phyloP scores from a whole-genome alignment of 805 yeast genomes.

The Hanseniaspora guilliermondii region DNA sequence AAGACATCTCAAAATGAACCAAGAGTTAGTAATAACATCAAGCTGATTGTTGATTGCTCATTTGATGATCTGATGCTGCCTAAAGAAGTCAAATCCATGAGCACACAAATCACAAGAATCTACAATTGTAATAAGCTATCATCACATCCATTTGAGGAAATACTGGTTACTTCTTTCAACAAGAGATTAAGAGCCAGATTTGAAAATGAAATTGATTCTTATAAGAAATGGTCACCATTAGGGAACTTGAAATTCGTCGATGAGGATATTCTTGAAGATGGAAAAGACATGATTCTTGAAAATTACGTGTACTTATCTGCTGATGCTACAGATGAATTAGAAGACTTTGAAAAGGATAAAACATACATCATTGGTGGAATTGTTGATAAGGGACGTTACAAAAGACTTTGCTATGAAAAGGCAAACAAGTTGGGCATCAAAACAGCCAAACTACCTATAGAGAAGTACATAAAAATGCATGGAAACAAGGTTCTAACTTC shows the following conservation, averaged over 20 bases:
- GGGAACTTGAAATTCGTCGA: slow-evolving; percentile 42
- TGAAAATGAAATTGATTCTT: slow-evolving; percentile 43
- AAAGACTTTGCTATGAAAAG: slow-evolving; percentile 64
- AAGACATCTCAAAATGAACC: slow-evolving; percentile 30
- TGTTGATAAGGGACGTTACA: slow-evolving; percentile 87
- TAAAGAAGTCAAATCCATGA: slow-evolving; percentile 53
- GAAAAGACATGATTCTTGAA: slow-evolving; percentile 22
- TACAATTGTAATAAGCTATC: slow-evolving; percentile 68
- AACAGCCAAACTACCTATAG: slow-evolving; percentile 77
- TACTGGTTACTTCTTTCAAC: slow-evolving; percentile 53
- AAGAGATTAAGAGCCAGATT: slow-evolving; percentile 57
- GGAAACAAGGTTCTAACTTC: slow-evolving; percentile 88
- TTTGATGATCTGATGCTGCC: slow-evolving; percentile 84
- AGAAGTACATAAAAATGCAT: slow-evolving; percentile 63
- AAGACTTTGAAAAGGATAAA: slow-evolving; percentile 49
- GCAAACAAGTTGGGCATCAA: slow-evolving; percentile 60
- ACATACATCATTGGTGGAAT: slow-evolving; percentile 91
- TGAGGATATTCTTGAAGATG: slow-evolving; percentile 25
- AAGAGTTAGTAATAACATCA: slow-evolving; percentile 40
- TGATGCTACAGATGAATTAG: slow-evolving; percentile 64
- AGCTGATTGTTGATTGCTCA: slow-evolving; percentile 70
- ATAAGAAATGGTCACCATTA: slow-evolving; percentile 42
- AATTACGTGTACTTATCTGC: slow-evolving; percentile 66
- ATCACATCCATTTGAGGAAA: slow-evolving; percentile 37
- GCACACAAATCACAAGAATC: slow-evolving; percentile 68